Conservation (phyloP, 306 rosid genomes). For the Castanospermum australe region DNA sequence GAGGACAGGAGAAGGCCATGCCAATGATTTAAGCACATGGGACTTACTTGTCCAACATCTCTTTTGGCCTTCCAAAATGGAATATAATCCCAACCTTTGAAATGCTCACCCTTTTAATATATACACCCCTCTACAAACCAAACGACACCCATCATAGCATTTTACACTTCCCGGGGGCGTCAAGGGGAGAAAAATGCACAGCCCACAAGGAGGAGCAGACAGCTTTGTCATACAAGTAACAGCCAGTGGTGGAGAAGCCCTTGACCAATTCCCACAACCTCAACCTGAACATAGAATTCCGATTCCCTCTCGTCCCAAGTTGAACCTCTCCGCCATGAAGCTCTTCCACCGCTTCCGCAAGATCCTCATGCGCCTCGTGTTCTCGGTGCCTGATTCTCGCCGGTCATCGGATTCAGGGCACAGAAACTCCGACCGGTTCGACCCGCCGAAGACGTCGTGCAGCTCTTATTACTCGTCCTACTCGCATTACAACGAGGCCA, state of each 20-base stretch:
- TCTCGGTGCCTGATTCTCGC: conserved; percentile 44
- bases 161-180: conserved; percentile 55
- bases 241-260: background rate
- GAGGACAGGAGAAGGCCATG: conserved; percentile 53
- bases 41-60: conserved; percentile 24
- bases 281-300: no score
- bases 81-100: conserved; percentile 35
- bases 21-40: conserved; percentile 73
- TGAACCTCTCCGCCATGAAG: conserved; percentile 61
- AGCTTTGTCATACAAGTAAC: conserved; percentile 38
- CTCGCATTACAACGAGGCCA: conserved; percentile 76
- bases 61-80: conserved; percentile 22
- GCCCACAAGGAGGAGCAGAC: conserved; percentile 10
- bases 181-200: conserved; percentile 41
- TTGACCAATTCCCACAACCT: background rate
- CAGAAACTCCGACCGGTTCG: conserved; percentile 44
- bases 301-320: background rate
- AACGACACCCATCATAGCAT: conserved; percentile 51
- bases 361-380: conserved; percentile 49
- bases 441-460: conserved; percentile 82
- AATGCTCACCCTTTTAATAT: conserved; percentile 23
- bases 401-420: conserved; percentile 28
- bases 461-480: conserved; percentile 72
- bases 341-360: conserved; percentile 62
- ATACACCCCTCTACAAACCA: conserved; percentile 21